These are phyloP conservation scores for Pseudoturritis turrita DNA, from an alignment of 345 rosid genomes.

Conservation along the genomic window DNA sequence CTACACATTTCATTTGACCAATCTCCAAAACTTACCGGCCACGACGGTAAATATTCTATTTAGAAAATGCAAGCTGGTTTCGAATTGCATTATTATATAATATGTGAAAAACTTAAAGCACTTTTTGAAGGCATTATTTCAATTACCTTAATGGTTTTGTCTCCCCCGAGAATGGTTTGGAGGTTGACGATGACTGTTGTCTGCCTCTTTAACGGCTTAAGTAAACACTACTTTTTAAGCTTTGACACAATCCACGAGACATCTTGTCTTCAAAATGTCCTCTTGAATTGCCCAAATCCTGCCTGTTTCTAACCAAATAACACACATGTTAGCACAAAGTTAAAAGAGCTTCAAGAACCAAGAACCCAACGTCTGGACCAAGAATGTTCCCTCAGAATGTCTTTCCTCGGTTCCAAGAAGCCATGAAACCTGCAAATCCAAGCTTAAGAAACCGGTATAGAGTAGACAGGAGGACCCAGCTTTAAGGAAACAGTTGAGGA, in stretches of 20 bases:
- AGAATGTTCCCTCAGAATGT: conserved; percentile 32
- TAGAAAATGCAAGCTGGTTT: conserved; percentile 1
- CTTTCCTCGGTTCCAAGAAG: conserved; percentile 13
- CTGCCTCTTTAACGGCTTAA: neutral
- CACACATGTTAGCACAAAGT: conserved; percentile 18
- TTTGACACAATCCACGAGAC: conserved; percentile 20
- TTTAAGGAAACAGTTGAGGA: conserved; percentile 13
- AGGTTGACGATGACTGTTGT: conserved; percentile 27
- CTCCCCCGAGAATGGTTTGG: conserved; percentile 19
- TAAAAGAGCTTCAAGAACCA: conserved; percentile 23
- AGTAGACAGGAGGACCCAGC: conserved; percentile 15
- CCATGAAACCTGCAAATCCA: conserved; percentile 25
- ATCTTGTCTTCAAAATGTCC: conserved; percentile 29
- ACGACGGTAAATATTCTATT: neutral
- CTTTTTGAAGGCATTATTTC: conserved; percentile 5
- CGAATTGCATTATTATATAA: neutral
- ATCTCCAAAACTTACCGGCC: conserved; percentile 18
- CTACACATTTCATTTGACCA: conserved; percentile 13
- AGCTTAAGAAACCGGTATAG: conserved; percentile 6
- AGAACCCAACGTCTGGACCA: conserved; percentile 28
- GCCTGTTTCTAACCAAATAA: conserved; percentile 13
- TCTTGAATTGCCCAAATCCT: conserved; percentile 23
- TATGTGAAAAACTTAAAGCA: neutral
- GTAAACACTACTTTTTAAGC: conserved; percentile 2
- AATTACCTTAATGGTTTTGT: conserved; percentile 15